phyloP scores from a whole-genome alignment of 345 rosid genomes.

The Alliaria petiolata region DNA sequence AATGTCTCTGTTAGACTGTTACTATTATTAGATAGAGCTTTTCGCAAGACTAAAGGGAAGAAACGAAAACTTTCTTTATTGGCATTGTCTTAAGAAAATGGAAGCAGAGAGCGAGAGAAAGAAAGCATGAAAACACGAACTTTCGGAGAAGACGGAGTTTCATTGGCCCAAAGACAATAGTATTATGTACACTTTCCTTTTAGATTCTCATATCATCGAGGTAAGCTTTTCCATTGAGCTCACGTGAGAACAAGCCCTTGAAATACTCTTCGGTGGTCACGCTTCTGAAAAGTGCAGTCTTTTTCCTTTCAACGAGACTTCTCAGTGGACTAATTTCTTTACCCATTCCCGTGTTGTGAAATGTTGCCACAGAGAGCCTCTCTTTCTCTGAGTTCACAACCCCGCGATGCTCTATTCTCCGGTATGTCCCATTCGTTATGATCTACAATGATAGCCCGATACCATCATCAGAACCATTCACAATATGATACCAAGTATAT shows the following conservation, averaged over 20 bases:
- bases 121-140: background rate
- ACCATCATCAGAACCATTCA: background rate
- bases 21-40: too few species aligned
- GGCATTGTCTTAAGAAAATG: too few species aligned
- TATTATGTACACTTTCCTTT: background rate
- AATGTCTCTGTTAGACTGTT: too few species aligned
- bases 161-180: too few species aligned
- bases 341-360: slow-evolving; percentile 14
- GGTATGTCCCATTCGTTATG: slow-evolving; percentile 36
- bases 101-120: too few species aligned
- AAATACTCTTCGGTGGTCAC: slow-evolving; percentile 11
- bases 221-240: slow-evolving; percentile 31
- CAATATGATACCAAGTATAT: background rate
- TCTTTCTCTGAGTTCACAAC: slow-evolving; percentile 32
- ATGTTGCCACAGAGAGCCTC: slow-evolving; percentile 35
- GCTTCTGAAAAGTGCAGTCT: slow-evolving; percentile 21
- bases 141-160: background rate
- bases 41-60: too few species aligned
- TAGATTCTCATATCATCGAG: slow-evolving; percentile 30
- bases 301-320: slow-evolving; percentile 21
- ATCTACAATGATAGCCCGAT: slow-evolving; percentile 25
- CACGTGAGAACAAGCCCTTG: slow-evolving; percentile 11
- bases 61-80: too few species aligned
- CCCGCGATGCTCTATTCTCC: slow-evolving; percentile 36
- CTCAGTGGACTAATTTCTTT: slow-evolving; percentile 29